Evolutionary conservation across 1,284 basidiomycete species (phyloP), one percentile per base, ranked within the genome.

Genomic region (Kwoniella shivajii): DNA sequence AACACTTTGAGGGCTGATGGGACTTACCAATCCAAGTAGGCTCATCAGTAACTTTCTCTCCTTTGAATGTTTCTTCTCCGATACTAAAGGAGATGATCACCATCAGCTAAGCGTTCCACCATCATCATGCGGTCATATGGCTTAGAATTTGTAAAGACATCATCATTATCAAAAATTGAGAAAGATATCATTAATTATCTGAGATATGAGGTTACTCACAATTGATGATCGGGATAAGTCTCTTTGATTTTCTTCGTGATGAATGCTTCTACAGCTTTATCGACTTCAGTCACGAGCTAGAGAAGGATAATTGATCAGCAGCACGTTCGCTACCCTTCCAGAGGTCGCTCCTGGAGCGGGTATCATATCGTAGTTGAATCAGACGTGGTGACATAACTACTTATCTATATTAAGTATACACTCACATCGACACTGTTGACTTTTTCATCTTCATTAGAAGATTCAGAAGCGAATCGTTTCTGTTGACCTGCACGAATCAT

Each of bases 231-330:
- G 0, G 92, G 92, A 76, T 90, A 96, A 46, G 80, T 80, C 27
- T 79, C 76, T 31, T 80, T 78, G 59, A 97, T 86, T 73, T 86
- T 84, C 51, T 82, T 73, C 74, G 86, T 86, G 44, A 97, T 89
- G 54, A 94, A 82, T 63, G 89, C 86, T 75, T 98, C 94, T 13
- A 96, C 92, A 36, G 83, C 86, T 59, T 96, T 89, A 78, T 99
- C 94, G 69, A 92, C 96, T 79, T 97, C 90, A 0, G 95, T 98
- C n/a, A 98, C 95, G 36, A 97, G 82, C 74, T 76, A 43, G 48
- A 66, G 61, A 16, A n/a, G 22, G 14, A 11, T 14, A 29, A 46
- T 31, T 46, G 11, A n/a, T 34, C 11, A 46, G 37, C 30, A 29
- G n/a, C 22, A 54, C 20, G 2, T 33, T 37, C 13, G 26, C 46